Conservation (phyloP, 1,139 yeast genomes). For the Sugiyamaella xylanicola region DNA sequence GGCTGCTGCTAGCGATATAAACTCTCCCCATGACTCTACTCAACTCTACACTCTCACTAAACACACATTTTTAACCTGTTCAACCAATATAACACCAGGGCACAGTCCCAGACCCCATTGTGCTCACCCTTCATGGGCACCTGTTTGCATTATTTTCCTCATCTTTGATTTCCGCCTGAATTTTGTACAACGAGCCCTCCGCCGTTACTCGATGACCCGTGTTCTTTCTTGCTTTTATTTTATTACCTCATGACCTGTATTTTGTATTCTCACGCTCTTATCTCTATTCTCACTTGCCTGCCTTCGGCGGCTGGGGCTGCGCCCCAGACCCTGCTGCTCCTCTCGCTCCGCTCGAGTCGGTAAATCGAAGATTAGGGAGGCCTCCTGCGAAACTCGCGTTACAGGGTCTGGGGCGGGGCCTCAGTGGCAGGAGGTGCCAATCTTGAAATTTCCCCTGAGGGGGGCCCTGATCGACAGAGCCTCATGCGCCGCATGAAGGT, state of each 20-base stretch:
- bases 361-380: no score
- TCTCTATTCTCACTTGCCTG: neutral
- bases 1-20: slow-evolving; percentile 31
- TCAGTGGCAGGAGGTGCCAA: slow-evolving; percentile 13
- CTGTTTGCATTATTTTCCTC: neutral
- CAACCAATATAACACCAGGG: no score
- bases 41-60: no score
- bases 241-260: slow-evolving; percentile 9
- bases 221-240: neutral
- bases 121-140: neutral
- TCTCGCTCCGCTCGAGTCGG: neutral
- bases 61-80: no score
- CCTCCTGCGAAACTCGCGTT: no score
- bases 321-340: slow-evolving; percentile 1
- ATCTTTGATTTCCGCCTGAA: neutral
- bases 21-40: neutral
- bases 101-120: slow-evolving; percentile 6
- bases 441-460: neutral
- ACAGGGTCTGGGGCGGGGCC: slow-evolving; percentile 1
- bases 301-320: neutral
- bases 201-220: neutral
- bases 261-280: neutral
- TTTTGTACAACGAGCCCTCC: neutral
- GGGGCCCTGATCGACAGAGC: neutral
- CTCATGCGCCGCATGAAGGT: slow-evolving; percentile 5